Conservation (phyloP, 73 alveolate genomes). For the Tetrahymena thermophila region DNA sequence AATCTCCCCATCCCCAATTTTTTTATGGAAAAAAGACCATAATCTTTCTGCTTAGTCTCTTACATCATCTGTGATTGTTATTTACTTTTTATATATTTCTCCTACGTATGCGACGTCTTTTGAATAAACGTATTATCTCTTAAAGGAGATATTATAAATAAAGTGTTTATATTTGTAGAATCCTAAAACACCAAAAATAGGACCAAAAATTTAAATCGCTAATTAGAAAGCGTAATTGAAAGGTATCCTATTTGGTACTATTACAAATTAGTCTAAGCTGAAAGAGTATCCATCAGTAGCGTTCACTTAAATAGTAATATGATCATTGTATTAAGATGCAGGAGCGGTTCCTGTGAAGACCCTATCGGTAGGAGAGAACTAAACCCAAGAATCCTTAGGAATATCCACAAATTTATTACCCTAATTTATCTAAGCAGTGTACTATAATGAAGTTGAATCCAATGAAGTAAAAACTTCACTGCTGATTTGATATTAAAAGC, state of each 20-base stretch:
- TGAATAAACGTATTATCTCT: not conserved
- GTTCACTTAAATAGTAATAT: not conserved
- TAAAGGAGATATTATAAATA: not conserved
- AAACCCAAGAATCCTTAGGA: not conserved
- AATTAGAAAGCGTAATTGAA: not conserved
- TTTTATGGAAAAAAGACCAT: not conserved
- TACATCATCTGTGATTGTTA: not conserved
- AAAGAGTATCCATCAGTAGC: not conserved
- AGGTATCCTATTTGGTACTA: not conserved
- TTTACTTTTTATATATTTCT: not conserved
- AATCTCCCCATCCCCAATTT: not conserved
- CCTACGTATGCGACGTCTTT: not conserved
- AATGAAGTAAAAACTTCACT: not conserved
- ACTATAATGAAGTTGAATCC: not conserved
- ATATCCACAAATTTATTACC: not conserved
- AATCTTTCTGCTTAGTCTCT: not conserved
- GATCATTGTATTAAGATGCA: not conserved
- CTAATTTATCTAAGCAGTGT: not conserved
- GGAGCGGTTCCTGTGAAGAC: not conserved
- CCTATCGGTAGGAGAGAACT: not conserved
- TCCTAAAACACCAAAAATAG: not conserved
- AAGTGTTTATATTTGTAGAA: not conserved
- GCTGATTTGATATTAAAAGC: not conserved
- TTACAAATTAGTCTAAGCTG: not conserved
- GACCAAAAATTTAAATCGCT: not conserved